Conservation (phyloP, 768 basidiomycete species). For the Collybia sp. region DNA sequence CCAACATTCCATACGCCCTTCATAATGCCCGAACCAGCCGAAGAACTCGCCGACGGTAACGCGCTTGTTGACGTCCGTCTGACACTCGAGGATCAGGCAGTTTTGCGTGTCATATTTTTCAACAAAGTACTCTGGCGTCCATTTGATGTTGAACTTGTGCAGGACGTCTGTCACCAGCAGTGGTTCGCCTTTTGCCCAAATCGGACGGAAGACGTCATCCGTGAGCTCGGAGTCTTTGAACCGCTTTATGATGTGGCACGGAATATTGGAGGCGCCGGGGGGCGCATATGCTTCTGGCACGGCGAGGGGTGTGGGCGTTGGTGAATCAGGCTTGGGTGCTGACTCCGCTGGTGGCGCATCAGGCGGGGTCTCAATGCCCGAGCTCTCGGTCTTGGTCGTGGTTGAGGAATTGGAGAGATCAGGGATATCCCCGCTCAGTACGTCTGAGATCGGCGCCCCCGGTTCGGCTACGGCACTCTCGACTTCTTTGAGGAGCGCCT, state of each 20-base stretch:
- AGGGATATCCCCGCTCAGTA: not conserved
- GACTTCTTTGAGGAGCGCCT: slow-evolving; percentile 34
- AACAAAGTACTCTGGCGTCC: slow-evolving; percentile 81
- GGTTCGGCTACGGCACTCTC: not conserved
- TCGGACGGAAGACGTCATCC: slow-evolving; percentile 52
- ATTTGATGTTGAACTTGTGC: slow-evolving; percentile 58
- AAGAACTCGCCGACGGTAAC: slow-evolving; percentile 77
- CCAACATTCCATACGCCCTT: slow-evolving; percentile 52
- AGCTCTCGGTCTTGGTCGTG: not conserved
- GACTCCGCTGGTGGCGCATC: not conserved
- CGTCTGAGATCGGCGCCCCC: not conserved
- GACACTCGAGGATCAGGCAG: slow-evolving; percentile 79
- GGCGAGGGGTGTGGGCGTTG: slow-evolving; percentile 1
- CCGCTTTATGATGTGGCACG: slow-evolving; percentile 38
- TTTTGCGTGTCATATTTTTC: slow-evolving; percentile 55
- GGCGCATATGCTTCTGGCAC: slow-evolving; percentile 12
- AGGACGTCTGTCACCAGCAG: slow-evolving; percentile 67
- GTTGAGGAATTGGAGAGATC: not conserved
- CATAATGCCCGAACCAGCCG: slow-evolving; percentile 63
- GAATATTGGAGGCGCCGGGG: slow-evolving; percentile 25
- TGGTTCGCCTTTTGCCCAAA: slow-evolving; percentile 75
- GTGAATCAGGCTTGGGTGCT: not conserved
- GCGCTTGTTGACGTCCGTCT: slow-evolving; percentile 57
- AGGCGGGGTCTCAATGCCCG: not conserved
- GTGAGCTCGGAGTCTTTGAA: slow-evolving; percentile 47